These are phyloP conservation scores for Spathaspora hagerdaliae DNA, from an alignment of 805 yeast species.

Conservation along the genomic window DNA sequence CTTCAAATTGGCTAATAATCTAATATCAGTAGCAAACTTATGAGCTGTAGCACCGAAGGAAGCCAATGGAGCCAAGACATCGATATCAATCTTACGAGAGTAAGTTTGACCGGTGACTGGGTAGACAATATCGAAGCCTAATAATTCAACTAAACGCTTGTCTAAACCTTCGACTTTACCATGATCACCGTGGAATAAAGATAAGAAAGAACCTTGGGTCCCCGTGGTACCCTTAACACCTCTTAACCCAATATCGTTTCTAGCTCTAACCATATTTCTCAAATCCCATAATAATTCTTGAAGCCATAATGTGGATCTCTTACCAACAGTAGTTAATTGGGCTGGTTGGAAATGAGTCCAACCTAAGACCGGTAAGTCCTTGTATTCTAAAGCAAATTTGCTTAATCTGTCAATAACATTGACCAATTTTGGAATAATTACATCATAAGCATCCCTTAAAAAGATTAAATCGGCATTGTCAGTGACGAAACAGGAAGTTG, in stretches of 20 bases:
- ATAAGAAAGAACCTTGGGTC: constrained; percentile 94
- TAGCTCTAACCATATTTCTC: constrained; percentile 91
- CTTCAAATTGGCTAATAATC: constrained; percentile 92
- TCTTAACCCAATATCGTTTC: constrained; percentile 93
- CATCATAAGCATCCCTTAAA: constrained; percentile 91
- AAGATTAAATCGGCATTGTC: constrained; percentile 98
- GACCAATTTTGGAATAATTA: constrained; percentile 89
- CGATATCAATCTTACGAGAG: constrained; percentile 96
- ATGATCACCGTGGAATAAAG: constrained; percentile 94
- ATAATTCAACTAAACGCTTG: constrained; percentile 83
- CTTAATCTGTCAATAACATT: constrained; percentile 90
- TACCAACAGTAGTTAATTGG: constrained; percentile 97
- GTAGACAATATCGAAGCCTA: constrained; percentile 92
- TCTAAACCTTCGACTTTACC: constrained; percentile 93
- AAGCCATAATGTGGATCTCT: constrained; percentile 95
- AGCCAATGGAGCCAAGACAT: constrained; percentile 85
- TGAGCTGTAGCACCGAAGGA: constrained; percentile 96
- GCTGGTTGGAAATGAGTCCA: constrained; percentile 99
- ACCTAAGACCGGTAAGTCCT: constrained; percentile 94
- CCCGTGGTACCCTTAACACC: constrained; percentile 99
- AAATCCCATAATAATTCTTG: constrained; percentile 98
- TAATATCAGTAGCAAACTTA: constrained; percentile 95
- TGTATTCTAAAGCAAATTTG: constrained; percentile 84
- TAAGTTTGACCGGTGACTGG: constrained; percentile 99
- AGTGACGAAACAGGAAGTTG: constrained; percentile 96